Base-by-base conservation (phyloP, 805 yeast genomes). In the Pichia manshurica region DNA sequence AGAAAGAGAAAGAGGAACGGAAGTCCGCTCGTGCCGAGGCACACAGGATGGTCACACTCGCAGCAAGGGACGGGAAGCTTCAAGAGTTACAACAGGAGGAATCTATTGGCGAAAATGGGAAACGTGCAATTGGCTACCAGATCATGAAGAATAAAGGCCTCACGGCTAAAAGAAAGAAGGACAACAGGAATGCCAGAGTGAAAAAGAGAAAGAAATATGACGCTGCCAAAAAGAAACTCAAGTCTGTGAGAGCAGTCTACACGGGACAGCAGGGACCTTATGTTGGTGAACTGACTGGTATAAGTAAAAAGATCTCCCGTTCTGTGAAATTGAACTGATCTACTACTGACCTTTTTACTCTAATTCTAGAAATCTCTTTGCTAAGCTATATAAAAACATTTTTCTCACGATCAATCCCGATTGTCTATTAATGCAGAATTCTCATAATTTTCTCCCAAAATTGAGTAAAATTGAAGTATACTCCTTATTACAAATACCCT, bases 181-280 rank as follows among this genome's bases (percentile, higher is more conserved):
- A 87, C 55, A 81, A 86, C 73, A 80, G 97, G 69, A 93, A 93
- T 66, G 79, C 98, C 38, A 84, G 99, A 71, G 98, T 93, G 60
- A 93, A 93, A 77, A 93, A 91, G 95, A 85, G 99, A 76, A 87
- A 82, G 81, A 87, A 87, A 79, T 93, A 86, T 72, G 98, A 88
- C 54, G 76, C 79, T 65, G 99, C 99, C 25, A 82, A 88, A 72
- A 91, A 88, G 87, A 88, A 88, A 67, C 83, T 93, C 67, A 82
- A 82, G 62, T 85, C 96, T 46, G 84, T 87, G 54, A 84, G 96
- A 66, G 87, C 87, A 46, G 96, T 89, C n/a, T 89, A 84, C 73
- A 77, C 82, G 57, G 73, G 73, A 42, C 87, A 79, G 44, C 72
- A 78, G 52, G 85, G 88, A 54, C 82, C 96, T 2, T 93, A 93